Base-by-base conservation (phyloP, 2,329 filamentous ascomycete genomes). In the Lasiodiplodia gonubiensis region DNA sequence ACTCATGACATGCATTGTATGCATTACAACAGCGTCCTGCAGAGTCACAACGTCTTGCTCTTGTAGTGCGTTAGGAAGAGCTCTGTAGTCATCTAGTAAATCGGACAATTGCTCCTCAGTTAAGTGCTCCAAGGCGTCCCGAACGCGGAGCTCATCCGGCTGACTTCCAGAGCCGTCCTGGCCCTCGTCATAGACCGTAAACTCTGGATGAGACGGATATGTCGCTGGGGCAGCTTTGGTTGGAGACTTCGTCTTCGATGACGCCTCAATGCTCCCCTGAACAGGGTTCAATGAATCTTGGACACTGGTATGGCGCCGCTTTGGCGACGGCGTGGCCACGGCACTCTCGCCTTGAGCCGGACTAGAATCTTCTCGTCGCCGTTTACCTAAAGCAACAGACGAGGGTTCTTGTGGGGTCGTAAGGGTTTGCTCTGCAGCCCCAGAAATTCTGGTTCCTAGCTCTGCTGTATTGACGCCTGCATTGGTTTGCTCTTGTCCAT, bases 241-340 rank as follows among this genome's bases (percentile, higher is more conserved):
- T 33, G 48, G 52, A 7, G 23, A 55, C 12, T 39, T 66, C 33
- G 51, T 66, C 4, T 39, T 39, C 2, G 64, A 54, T 16, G 64
- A 60, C 14, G 42, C 21, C 30, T 67, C 64, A 12, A 67, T 52
- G 33, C 64, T 67, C 21, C 60, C 64, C 18, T 67, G 64, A 7
- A 46, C 16, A 11, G 33, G 39, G 10, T 4, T 16, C 21, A 48
- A 46, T 2, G 53, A 49, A 35, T 10, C 35, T 11, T 51, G 33
- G 6, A 10, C 16, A 16, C 21, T 18, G 12, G 14, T 30, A 7
- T 46, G 39, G 21, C 16, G 53, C 6, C 46, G 42, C 23, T 42
- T 49, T n/a, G 33, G 27, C 21, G 30, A 42, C 4, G 37, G 46
- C 1, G 42, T 35, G 1, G 48, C 35, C 48, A 23, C 27, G 6